These are phyloP conservation scores for Colletotrichum sublineola DNA, from an alignment of 2,329 filamentous ascomycete species.

Conservation along the genomic window DNA sequence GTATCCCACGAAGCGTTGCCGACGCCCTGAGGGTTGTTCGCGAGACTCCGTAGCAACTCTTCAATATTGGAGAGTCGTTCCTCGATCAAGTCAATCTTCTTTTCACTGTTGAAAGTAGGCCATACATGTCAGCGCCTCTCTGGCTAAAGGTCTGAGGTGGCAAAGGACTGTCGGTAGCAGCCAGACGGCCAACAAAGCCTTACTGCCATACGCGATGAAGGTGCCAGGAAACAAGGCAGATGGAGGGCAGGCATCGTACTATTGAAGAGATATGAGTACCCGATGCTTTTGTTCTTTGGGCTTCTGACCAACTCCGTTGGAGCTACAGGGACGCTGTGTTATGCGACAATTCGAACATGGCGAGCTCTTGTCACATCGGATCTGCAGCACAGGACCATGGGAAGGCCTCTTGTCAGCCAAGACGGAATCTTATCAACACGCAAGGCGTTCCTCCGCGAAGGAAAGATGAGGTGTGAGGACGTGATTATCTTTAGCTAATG, in stretches of 20 bases:
- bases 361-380: constrained; percentile 70
- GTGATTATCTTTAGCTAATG: neutral
- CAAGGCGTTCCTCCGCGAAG: neutral
- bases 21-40: constrained; percentile 46
- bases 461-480: neutral
- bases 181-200: constrained; percentile 1
- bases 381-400: constrained; percentile 54
- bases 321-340: constrained; percentile 66
- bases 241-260: constrained; percentile 57
- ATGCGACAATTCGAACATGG: constrained; percentile 71
- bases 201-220: neutral
- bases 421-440: neutral
- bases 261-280: constrained; percentile 72
- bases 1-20: constrained; percentile 24
- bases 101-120: constrained; percentile 56
- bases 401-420: constrained; percentile 36
- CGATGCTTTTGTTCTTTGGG: constrained; percentile 68
- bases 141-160: neutral
- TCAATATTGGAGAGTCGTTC: constrained; percentile 61
- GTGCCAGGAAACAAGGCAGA: neutral
- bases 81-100: constrained; percentile 65
- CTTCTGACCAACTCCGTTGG: constrained; percentile 66
- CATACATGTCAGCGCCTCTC: constrained; percentile 4
- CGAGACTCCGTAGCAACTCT: constrained; percentile 55
- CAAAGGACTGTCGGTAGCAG: neutral